phyloP scores from a whole-genome alignment of 495 filamentous ascomycete species.

The Aspergillus diversus region DNA sequence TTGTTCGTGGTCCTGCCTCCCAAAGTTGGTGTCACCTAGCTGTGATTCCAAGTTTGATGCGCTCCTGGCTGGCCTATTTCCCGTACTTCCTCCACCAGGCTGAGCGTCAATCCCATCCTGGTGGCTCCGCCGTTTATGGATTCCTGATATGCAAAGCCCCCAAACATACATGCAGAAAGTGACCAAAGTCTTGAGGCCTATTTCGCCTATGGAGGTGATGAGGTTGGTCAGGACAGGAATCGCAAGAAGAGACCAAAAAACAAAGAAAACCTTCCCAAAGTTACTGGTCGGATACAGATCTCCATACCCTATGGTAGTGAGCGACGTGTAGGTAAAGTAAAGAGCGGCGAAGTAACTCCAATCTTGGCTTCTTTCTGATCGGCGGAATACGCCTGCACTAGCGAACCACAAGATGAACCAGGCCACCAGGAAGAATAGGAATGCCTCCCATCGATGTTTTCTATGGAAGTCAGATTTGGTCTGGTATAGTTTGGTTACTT shows the following conservation, averaged over 20 bases:
- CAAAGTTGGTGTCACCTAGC: too few species aligned
- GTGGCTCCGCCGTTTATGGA: too few species aligned
- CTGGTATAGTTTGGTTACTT: background rate
- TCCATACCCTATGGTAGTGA: conserved; percentile 87
- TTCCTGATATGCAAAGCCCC: too few species aligned
- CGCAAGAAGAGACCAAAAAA: conserved; percentile 85
- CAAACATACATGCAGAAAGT: too few species aligned
- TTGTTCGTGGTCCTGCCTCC: too few species aligned
- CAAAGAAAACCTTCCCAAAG: conserved; percentile 78
- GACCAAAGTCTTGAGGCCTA: too few species aligned
- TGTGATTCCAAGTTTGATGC: too few species aligned
- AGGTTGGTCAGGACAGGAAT: conserved; percentile 82
- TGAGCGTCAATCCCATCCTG: too few species aligned
- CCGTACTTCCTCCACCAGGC: too few species aligned
- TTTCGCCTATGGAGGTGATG: conserved; percentile 74
- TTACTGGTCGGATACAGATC: conserved; percentile 73
- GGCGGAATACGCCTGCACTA: conserved; percentile 73
- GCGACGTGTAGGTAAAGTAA: conserved; percentile 78
- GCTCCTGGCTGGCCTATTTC: too few species aligned
- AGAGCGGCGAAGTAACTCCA: conserved; percentile 84
- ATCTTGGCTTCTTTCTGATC: conserved; percentile 54
- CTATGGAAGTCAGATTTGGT: background rate
- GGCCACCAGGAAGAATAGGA: conserved; percentile 59
- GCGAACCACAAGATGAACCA: conserved; percentile 65
- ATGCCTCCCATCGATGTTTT: conserved; percentile 37